A percentile compares a stretch with the other conserved stretches of the same genome.
Evolutionary conservation across 2,329 filamentous ascomycete genomes (phyloP).

Genomic region (Fusarium poae): DNA sequence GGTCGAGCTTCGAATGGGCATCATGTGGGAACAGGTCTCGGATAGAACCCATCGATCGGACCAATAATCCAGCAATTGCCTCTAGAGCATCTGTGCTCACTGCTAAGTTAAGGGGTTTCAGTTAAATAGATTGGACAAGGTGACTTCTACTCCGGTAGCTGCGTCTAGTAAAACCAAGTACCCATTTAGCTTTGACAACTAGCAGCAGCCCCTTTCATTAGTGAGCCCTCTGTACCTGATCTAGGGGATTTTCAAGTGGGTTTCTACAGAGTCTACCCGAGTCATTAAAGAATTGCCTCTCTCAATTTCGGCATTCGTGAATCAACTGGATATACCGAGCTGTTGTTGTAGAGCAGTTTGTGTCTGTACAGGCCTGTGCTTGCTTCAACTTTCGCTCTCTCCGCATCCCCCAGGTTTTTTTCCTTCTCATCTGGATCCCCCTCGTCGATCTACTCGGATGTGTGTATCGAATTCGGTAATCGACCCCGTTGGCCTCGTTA

Average conservation of each 20-base stretch:
- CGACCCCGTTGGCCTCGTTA: constrained; percentile 21
- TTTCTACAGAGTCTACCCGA: background rate
- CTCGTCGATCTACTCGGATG: constrained; percentile 45
- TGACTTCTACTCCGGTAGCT: background rate
- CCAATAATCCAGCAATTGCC: background rate
- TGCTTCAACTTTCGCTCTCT: background rate
- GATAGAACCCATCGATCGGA: background rate
- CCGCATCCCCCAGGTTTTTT: constrained; percentile 37
- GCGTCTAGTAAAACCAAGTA: background rate
- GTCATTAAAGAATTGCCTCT: background rate
- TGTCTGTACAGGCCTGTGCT: constrained; percentile 1
- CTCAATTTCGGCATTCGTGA: background rate
- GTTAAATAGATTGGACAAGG: background rate
- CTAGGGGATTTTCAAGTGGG: background rate
- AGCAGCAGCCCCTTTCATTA: background rate
- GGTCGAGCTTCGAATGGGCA: background rate
- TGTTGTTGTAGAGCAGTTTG: background rate
- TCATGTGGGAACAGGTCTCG: background rate
- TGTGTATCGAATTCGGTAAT: constrained; percentile 46
- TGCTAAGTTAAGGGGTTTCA: background rate
- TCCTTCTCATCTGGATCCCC: background rate
- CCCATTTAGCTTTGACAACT: background rate
- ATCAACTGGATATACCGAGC: background rate
- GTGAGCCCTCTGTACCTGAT: background rate
- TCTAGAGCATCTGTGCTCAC: background rate